These are phyloP conservation scores for Parsonsia alboflavescens DNA, from an alignment of 257 asterid genomes.

Conservation along the genomic window DNA sequence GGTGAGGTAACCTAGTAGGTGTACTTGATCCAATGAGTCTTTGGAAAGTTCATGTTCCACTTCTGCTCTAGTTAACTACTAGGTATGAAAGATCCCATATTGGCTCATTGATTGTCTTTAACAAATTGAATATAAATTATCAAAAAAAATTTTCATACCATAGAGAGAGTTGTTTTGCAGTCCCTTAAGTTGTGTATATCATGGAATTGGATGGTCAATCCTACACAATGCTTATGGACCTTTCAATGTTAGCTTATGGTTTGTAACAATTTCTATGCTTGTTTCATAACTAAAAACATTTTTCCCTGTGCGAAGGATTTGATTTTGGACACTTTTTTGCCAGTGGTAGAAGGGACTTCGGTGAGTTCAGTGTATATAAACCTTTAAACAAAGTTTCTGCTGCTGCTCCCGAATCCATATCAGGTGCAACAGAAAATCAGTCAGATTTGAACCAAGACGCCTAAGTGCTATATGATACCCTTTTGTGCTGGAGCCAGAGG, in stretches of 20 bases:
- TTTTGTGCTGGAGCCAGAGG: not conserved
- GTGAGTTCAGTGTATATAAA: constrained; percentile 78
- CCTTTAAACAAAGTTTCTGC: constrained; percentile 35
- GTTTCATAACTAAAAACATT: constrained; percentile 15
- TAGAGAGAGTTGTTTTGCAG: not conserved
- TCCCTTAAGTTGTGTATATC: not conserved
- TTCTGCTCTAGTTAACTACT: not conserved
- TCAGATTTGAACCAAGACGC: not conserved
- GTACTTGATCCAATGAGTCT: no score
- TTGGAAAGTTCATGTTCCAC: no score
- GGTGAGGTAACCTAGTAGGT: no score
- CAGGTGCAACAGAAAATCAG: not conserved
- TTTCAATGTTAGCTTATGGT: not conserved
- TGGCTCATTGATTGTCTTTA: not conserved
- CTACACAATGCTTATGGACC: not conserved
- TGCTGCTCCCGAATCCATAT: not conserved
- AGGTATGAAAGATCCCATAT: not conserved
- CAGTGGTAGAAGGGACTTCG: constrained; percentile 94
- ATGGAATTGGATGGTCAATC: not conserved
- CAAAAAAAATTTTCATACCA: not conserved
- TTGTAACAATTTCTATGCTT: not conserved
- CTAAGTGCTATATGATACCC: not conserved
- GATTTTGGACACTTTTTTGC: constrained; percentile 48
- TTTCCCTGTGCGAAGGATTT: constrained; percentile 42
- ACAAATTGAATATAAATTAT: not conserved